These are phyloP conservation scores for Yamadazyma olivae DNA, from an alignment of 805 yeast species.

Conservation along the genomic window DNA sequence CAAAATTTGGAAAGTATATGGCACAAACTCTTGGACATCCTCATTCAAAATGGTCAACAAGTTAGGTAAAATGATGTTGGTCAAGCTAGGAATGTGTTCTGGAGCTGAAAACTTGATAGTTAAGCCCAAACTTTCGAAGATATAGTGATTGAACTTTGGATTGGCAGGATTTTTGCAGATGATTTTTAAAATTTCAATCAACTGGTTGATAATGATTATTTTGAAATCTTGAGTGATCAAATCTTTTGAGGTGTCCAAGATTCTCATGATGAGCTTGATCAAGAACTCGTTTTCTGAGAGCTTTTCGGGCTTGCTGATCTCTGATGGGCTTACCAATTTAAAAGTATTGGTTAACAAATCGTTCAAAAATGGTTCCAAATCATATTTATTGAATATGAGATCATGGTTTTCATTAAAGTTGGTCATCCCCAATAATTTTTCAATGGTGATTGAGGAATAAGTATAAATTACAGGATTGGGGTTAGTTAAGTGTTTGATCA, in stretches of 20 bases:
- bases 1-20: constrained; percentile 88
- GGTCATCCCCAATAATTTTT: constrained; percentile 78
- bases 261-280: constrained; percentile 85
- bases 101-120: constrained; percentile 51
- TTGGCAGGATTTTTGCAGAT: constrained; percentile 91
- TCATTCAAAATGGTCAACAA: constrained; percentile 65
- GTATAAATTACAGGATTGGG: constrained; percentile 79
- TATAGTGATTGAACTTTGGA: constrained; percentile 87
- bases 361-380: constrained; percentile 59
- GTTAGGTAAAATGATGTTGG: constrained; percentile 60
- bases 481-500: constrained; percentile 64
- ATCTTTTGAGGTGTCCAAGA: constrained; percentile 70
- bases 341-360: constrained; percentile 66
- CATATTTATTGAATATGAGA: constrained; percentile 68
- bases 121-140: constrained; percentile 84
- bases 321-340: constrained; percentile 45
- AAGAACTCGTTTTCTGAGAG: constrained; percentile 93
- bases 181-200: constrained; percentile 63
- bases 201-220: constrained; percentile 54
- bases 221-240: constrained; percentile 44
- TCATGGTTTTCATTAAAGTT: constrained; percentile 47
- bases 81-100: constrained; percentile 34
- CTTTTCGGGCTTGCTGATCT: constrained; percentile 64
- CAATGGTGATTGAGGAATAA: constrained; percentile 90
- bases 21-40: constrained; percentile 92